Base-by-base conservation (phyloP, 1,284 basidiomycete genomes). In the Phellopilus nigrolimitatus region DNA sequence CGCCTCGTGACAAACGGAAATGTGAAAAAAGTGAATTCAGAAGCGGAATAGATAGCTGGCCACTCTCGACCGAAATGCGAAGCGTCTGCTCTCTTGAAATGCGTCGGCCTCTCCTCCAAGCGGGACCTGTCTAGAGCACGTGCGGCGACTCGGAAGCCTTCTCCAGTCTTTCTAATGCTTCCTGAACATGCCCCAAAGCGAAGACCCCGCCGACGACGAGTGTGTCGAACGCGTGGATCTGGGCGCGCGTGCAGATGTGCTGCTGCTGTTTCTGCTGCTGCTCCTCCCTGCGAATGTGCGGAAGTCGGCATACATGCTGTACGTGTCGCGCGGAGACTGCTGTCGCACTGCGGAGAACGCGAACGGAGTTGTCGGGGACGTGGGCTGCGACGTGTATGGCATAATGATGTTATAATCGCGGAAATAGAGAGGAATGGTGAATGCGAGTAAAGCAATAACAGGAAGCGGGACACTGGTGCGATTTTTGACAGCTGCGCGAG, bases 261-360 rank as follows among this genome's bases (percentile, higher is more conserved):
- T n/a, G n/a, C n/a, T n/a, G n/a, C n/a, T n/a, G n/a, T n/a, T n/a
- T n/a, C n/a, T n/a, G n/a, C n/a, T n/a, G n/a, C n/a, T n/a, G n/a
- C n/a, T n/a, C n/a, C n/a, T n/a, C n/a, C 42, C 31, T 7, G 52
- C 34, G 8, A 42, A 33, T 25, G 38, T 34, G 28, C 52, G 31
- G 58, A 84, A 72, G 12, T 78, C 70, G 34, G 82, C 73, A 66
- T 80, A 86, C 78, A 84, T 82, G 55, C 69, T 66, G 61, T 86
- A 80, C 15, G 71, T 63, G 60, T 83, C 80, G 54, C 85, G 79
- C 47, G 84, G 85, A 55, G 80, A 77, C 65, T 80, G 77, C 63
- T 82, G 76, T 63, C 82, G 76, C 60, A 87, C 75, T 39, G 72
- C 62, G 25, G 74, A 64, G 68, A 88, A 86, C 12, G 82, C 80